Evolutionary conservation across 2,329 filamentous ascomycete species (phyloP), one percentile per base, ranked within the genome.

Genomic region (Alternaria gansuensis): DNA sequence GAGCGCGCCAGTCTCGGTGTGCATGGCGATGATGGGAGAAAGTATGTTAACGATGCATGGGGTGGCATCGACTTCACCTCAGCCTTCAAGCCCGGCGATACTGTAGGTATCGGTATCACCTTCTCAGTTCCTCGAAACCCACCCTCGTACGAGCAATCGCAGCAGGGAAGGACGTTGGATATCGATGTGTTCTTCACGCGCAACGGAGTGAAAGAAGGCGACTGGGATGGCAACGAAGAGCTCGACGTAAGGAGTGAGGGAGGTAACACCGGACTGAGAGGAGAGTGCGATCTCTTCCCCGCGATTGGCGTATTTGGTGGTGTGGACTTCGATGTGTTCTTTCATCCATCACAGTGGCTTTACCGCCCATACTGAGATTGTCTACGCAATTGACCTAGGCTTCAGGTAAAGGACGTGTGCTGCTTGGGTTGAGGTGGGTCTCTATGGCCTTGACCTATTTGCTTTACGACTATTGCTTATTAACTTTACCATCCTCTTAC

Each of bases 11-110:
- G 87, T 63, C 71, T 93, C 13, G 91, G 83, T 1, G 86, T 94
- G n/a, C 91, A 94, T 73, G 88, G 89, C 45, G 91, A 94, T 74
- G 91, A 94, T 75, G 91, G 91, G 0, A 84, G 89, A 68, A 85
- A 85, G 74, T 95, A 90, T 74, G 83, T 92, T 68, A 92, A 93
- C 72, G 89, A 94, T 74, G 82, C 83, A 7, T 90, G 85, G 81
- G 91, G 91, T 23, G 91, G 91, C 17, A 85, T 85, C 62, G 82
- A 87, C 55, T 93, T 93, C 63, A 88, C 87, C 0, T 67, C 74
- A 9, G 82, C 87, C 5, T 93, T 93, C 72, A 74, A 78, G n/a
- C 77, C 78, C 0, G 89, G 88, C 14, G 86, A 92, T 67, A 87
- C 85, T 5, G 82, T 91, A 9, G 91, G 91, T 0, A 77, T 94